Evolutionary conservation across 805 yeast genomes (phyloP), one percentile per base, ranked within the genome.

Genomic region (Kodamaea jinghongensis): DNA sequence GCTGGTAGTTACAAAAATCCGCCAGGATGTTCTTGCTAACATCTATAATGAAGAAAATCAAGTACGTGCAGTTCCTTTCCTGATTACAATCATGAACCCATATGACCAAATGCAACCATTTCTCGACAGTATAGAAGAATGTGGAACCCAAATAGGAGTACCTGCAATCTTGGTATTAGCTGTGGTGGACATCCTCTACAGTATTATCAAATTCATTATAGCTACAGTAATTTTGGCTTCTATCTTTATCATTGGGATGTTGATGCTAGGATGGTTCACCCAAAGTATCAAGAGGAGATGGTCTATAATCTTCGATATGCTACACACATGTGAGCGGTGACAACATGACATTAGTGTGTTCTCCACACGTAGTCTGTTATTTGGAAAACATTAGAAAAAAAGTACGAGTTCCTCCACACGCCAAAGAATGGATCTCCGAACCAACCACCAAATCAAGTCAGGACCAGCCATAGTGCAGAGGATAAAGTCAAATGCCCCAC

Each of bases 41-140:
- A 17, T 34, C 5, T 26, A 30, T 27, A 37, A 20, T 6, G 35
- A 37, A n/a, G 30, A 33, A 20, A 28, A 31, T 5, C 4, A 17
- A 7, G 34, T 33, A 3, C 34, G 39, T 3, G 20, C 16, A 1
- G 33, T 38, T 12, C 42, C 43, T 2, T 32, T 41, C 12, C 31
- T 50, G 14, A 53, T 58, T 3, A 23, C 55, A 7, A n/a, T 48
- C 6, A 36, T 55, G 3, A 42, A 49, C 34, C 62, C 62, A 8
- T 57, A 54, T 13, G 40, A 44, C 11, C 56, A 46, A 35, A 51
- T 48, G 23, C 63, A 60, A n/a, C 65, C 65, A 6, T 59, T 59
- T 39, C 43, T 51, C 11, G 42, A 37, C 31, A 47, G 48, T 6
- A 45, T 51, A 16, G 48, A 52, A 15, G 41, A 40, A 13, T 25